Percentiles rank a stretch among this genome's conserved stretches.
These are phyloP conservation scores for Eragrostis tef DNA, from an alignment of 202 grass and related monocot species.

Conservation along the genomic window DNA sequence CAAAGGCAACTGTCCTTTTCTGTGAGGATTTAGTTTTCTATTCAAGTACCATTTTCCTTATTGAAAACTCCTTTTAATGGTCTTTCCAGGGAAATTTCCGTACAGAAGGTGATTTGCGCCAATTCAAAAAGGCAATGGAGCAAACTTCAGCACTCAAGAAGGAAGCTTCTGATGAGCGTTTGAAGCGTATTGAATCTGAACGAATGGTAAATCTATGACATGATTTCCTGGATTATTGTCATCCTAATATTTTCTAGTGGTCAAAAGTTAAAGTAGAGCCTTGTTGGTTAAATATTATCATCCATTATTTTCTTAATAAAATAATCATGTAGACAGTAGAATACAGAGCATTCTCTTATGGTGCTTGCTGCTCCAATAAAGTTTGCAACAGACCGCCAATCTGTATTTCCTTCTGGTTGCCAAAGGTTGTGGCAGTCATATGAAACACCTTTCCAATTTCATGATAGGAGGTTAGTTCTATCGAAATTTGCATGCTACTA, in stretches of 20 bases:
- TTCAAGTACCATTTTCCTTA: conserved; percentile 13
- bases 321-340: conserved; percentile 28
- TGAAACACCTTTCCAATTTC: not conserved
- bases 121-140: conserved; percentile 46
- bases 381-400: too few species aligned
- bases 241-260: not conserved
- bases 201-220: conserved; percentile 43
- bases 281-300: not conserved
- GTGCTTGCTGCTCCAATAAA: too few species aligned
- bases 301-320: conserved; percentile 7
- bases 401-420: too few species aligned
- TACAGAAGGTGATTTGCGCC: conserved; percentile 24
- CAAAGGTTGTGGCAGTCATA: conserved; percentile 9
- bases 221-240: not conserved
- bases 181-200: conserved; percentile 52
- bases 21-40: not conserved
- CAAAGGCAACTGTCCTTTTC: not conserved
- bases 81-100: conserved; percentile 47
- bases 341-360: too few species aligned
- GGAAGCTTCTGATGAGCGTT: conserved; percentile 51
- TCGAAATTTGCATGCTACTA: not conserved
- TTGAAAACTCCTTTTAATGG: conserved; percentile 22
- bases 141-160: conserved; percentile 44
- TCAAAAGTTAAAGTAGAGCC: not conserved
- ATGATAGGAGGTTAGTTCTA: not conserved